Evolutionary conservation across 1,284 basidiomycete genomes (phyloP).

Genomic region (Gomphus bonarii): DNA sequence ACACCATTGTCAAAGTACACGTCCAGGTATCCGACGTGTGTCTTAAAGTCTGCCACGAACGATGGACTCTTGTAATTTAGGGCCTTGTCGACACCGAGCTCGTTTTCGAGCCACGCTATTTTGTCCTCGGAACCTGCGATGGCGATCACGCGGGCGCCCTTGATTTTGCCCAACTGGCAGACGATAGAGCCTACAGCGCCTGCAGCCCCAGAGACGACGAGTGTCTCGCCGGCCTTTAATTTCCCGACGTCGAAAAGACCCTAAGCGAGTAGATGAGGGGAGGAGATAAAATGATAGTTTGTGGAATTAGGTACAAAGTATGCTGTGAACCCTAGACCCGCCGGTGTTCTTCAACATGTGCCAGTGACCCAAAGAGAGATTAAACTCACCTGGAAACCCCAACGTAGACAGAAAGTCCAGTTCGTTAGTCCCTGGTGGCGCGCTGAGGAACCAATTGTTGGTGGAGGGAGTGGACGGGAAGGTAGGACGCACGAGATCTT

Average conservation of each 20-base stretch:
- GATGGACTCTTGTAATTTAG: slow-evolving; percentile 81
- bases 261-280: slow-evolving; percentile 27
- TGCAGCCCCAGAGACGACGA: slow-evolving; percentile 83
- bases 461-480: background rate
- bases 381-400: slow-evolving; percentile 54
- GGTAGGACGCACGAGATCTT: slow-evolving; percentile 37
- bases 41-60: slow-evolving; percentile 59
- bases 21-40: slow-evolving; percentile 54
- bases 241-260: slow-evolving; percentile 75
- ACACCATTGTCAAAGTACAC: slow-evolving; percentile 76
- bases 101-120: slow-evolving; percentile 70
- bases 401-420: slow-evolving; percentile 75
- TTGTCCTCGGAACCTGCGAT: slow-evolving; percentile 77
- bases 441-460: slow-evolving; percentile 23
- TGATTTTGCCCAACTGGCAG: slow-evolving; percentile 68
- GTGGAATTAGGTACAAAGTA: slow-evolving; percentile 53
- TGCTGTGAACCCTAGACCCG: slow-evolving; percentile 56
- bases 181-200: slow-evolving; percentile 74
- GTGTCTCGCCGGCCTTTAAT: slow-evolving; percentile 71
- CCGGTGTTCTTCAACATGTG: background rate
- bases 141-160: slow-evolving; percentile 73
- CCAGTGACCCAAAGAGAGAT: background rate
- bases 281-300: slow-evolving; percentile 1
- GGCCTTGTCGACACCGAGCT: slow-evolving; percentile 73
- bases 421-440: slow-evolving; percentile 41